Percentiles rank a stretch among this genome's conserved stretches.
Evolutionary conservation across 1,284 basidiomycete genomes (phyloP).

Genomic region (Rhizoctonia solani): DNA sequence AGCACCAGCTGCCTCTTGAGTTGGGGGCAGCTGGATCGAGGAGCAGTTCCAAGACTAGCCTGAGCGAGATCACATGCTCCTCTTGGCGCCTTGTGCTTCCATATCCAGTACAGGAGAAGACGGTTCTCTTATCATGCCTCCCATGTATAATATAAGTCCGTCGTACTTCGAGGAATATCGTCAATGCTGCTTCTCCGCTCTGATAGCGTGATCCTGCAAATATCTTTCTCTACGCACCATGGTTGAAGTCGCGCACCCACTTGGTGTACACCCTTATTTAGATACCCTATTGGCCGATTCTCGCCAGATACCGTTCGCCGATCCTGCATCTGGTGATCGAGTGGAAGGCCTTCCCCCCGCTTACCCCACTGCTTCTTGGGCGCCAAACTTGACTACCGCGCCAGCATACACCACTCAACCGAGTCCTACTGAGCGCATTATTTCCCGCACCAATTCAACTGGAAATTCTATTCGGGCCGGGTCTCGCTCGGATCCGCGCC

Average conservation of each 20-base stretch:
- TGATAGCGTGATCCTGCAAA: not conserved
- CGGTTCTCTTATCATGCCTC: not conserved
- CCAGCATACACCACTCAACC: slow-evolving; percentile 23
- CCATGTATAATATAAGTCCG: not conserved
- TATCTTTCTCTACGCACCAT: not conserved
- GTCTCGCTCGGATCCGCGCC: not conserved
- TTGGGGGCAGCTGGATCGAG: too few relatives aligned
- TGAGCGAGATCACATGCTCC: slow-evolving; percentile 21
- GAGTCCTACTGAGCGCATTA: slow-evolving; percentile 20
- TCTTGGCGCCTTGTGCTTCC: slow-evolving; percentile 24
- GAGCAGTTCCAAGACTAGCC: too few relatives aligned
- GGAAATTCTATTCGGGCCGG: too few relatives aligned
- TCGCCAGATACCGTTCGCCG: not conserved
- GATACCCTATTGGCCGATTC: not conserved
- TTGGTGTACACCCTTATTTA: slow-evolving; percentile 8
- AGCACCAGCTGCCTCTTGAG: too few relatives aligned
- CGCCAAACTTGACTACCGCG: not conserved
- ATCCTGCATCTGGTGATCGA: not conserved
- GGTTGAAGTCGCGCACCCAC: slow-evolving; percentile 21
- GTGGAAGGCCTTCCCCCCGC: slow-evolving; percentile 5
- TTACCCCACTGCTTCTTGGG: slow-evolving; percentile 6
- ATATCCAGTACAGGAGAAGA: slow-evolving; percentile 1
- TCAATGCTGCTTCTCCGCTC: not conserved
- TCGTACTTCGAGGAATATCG: not conserved
- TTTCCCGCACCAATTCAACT: slow-evolving; percentile 23